A percentile compares a stretch with the other conserved stretches of the same genome.
These are phyloP conservation scores for Schrenkiella parvula DNA, from an alignment of 345 rosid species.

Conservation along the genomic window DNA sequence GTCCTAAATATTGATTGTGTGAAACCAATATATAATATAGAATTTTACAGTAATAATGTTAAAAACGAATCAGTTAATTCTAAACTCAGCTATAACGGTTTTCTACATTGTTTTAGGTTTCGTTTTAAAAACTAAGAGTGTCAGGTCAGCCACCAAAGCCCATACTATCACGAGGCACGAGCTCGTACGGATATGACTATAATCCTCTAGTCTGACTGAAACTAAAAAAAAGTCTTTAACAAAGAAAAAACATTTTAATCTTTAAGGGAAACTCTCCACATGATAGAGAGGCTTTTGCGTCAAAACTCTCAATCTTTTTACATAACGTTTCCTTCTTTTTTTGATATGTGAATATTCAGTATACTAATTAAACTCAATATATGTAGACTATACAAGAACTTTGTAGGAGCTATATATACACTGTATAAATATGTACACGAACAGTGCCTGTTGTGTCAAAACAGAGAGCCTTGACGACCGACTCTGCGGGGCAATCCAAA, in stretches of 20 bases:
- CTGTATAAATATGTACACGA: conserved; percentile 6
- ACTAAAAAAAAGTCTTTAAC: not conserved
- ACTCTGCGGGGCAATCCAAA: conserved; percentile 77
- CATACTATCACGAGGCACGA: conserved; percentile 6
- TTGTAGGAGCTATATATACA: conserved; percentile 6
- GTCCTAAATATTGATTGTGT: not conserved
- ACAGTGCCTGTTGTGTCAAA: conserved; percentile 12
- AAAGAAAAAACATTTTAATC: not conserved
- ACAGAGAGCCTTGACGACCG: conserved; percentile 54
- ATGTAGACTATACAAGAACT: conserved; percentile 10
- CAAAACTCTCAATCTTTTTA: not conserved
- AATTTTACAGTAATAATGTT: not conserved
- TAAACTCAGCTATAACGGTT: not conserved
- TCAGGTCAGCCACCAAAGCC: not conserved
- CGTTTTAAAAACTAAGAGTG: not conserved
- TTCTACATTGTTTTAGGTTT: not conserved
- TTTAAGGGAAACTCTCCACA: too few relatives aligned
- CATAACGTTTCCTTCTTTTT: not conserved
- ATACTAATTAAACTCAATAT: conserved; percentile 2
- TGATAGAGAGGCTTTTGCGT: not conserved
- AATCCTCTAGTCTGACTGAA: not conserved
- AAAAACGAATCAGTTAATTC: not conserved
- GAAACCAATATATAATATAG: not conserved
- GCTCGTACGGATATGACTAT: not conserved
- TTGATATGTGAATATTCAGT: not conserved